These are phyloP conservation scores for Neoarthrinium moseri DNA, from an alignment of 2,329 filamentous ascomycete species.

Conservation along the genomic window DNA sequence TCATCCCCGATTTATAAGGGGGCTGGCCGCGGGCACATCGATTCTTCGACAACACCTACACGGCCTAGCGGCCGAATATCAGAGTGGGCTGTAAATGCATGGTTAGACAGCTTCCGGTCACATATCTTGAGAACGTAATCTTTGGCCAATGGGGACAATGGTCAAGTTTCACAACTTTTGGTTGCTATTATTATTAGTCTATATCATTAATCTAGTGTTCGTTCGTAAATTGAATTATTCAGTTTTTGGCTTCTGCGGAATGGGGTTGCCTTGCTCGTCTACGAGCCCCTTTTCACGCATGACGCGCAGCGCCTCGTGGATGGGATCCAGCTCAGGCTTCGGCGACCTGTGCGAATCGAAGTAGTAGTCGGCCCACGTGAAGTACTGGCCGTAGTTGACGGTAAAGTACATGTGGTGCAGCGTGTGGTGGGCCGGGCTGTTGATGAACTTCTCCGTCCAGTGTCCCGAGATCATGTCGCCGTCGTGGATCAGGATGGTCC, in stretches of 20 bases:
- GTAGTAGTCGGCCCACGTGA: constrained; percentile 45
- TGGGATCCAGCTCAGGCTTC: constrained; percentile 40
- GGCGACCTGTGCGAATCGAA: constrained; percentile 43
- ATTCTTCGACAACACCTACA: too few species aligned
- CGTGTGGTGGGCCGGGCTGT: constrained; percentile 47
- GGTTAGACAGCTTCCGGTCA: too few species aligned
- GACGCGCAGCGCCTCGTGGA: constrained; percentile 41
- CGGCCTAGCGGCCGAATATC: too few species aligned
- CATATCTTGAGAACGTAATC: too few species aligned
- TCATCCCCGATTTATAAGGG: too few species aligned
- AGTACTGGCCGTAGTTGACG: constrained; percentile 49
- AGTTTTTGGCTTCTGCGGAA: constrained; percentile 10
- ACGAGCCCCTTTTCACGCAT: constrained; percentile 44
- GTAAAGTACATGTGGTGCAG: constrained; percentile 50
- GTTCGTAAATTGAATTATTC: neutral
- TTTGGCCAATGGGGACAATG: too few species aligned
- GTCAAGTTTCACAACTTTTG: too few species aligned
- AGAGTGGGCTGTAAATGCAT: too few species aligned
- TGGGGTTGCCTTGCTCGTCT: constrained; percentile 38
- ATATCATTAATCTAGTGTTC: too few species aligned
- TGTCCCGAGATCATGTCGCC: constrained; percentile 48
- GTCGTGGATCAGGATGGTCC: constrained; percentile 49
- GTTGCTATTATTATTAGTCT: too few species aligned
- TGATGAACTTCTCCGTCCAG: constrained; percentile 45
- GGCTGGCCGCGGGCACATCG: too few species aligned